Evolutionary conservation across 108 stramenopile genomes (phyloP).

Genomic region (Chaetoceros tenuissimus): DNA sequence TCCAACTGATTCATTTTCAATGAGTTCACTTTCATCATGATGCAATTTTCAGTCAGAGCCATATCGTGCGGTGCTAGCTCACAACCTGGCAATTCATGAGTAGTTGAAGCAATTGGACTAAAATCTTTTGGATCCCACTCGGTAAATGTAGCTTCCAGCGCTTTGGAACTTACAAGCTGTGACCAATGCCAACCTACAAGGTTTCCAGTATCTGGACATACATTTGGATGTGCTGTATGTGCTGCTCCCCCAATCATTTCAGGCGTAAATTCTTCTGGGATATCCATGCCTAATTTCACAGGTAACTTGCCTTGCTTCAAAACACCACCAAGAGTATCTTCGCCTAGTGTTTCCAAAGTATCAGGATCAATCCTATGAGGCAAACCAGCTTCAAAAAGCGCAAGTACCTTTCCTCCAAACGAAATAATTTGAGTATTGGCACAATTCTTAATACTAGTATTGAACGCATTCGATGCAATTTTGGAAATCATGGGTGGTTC

Average conservation of each 20-base stretch:
- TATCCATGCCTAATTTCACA: slow-evolving; percentile 13
- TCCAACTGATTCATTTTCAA: slow-evolving; percentile 30
- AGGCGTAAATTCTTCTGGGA: slow-evolving; percentile 29
- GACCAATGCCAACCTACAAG: slow-evolving; percentile 54
- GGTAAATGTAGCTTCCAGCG: slow-evolving; percentile 38
- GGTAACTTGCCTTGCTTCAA: slow-evolving; percentile 11
- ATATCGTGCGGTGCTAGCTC: slow-evolving; percentile 52
- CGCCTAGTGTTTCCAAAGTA: slow-evolving; percentile 38
- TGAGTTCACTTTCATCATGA: slow-evolving; percentile 38
- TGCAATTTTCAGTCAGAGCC: slow-evolving; percentile 41
- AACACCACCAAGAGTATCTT: slow-evolving; percentile 30
- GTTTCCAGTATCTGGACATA: slow-evolving; percentile 39
- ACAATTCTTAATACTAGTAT: slow-evolving; percentile 47
- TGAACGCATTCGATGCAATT: slow-evolving; percentile 34
- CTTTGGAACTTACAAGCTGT: slow-evolving; percentile 11
- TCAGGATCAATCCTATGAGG: slow-evolving; percentile 38
- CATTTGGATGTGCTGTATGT: slow-evolving; percentile 46
- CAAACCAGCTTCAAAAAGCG: slow-evolving; percentile 51
- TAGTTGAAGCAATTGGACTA: slow-evolving; percentile 19
- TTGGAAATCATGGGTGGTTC: slow-evolving; percentile 20
- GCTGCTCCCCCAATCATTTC: slow-evolving; percentile 42
- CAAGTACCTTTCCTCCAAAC: slow-evolving; percentile 51
- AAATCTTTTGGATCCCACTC: slow-evolving; percentile 38
- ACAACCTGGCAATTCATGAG: slow-evolving; percentile 15
- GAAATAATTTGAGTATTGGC: slow-evolving; percentile 59